Evolutionary conservation across 306 rosid species (phyloP).

Genomic region (Acmispon strigosus): DNA sequence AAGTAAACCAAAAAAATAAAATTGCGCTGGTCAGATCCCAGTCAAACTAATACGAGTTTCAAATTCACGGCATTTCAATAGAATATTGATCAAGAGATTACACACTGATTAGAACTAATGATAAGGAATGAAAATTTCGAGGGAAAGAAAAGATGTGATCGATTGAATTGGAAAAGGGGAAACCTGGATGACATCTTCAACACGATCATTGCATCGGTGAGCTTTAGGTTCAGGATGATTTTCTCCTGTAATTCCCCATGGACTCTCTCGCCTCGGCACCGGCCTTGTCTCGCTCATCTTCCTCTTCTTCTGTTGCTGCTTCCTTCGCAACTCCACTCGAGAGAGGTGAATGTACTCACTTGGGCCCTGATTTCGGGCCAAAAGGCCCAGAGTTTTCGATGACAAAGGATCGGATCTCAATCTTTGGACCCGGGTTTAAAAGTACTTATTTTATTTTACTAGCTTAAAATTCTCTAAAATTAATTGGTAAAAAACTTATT

Average conservation of each 20-base stretch:
- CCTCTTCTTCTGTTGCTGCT: background rate
- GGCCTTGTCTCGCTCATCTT: conserved; percentile 76
- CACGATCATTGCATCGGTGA: conserved; percentile 92
- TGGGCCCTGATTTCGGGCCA: too few species aligned
- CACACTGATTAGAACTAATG: background rate
- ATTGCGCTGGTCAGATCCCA: background rate
- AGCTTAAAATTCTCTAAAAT: too few species aligned
- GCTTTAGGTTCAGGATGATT: conserved; percentile 78
- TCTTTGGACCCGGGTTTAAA: too few species aligned
- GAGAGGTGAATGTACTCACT: too few species aligned
- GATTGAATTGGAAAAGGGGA: background rate
- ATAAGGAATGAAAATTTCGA: background rate
- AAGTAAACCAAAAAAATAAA: background rate
- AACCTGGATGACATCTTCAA: conserved; percentile 88
- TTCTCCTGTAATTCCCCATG: conserved; percentile 83
- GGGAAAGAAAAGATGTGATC: background rate
- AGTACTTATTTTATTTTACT: too few species aligned
- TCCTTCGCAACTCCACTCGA: background rate
- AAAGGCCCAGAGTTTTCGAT: too few species aligned
- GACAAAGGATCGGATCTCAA: too few species aligned
- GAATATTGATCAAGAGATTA: background rate
- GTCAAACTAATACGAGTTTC: background rate
- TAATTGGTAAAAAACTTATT: too few species aligned
- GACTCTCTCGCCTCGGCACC: conserved; percentile 87
- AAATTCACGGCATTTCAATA: background rate